Percentiles rank a stretch among this genome's conserved stretches.
These are phyloP conservation scores for Datisca glomerata DNA, from an alignment of 306 rosid species.

Conservation along the genomic window DNA sequence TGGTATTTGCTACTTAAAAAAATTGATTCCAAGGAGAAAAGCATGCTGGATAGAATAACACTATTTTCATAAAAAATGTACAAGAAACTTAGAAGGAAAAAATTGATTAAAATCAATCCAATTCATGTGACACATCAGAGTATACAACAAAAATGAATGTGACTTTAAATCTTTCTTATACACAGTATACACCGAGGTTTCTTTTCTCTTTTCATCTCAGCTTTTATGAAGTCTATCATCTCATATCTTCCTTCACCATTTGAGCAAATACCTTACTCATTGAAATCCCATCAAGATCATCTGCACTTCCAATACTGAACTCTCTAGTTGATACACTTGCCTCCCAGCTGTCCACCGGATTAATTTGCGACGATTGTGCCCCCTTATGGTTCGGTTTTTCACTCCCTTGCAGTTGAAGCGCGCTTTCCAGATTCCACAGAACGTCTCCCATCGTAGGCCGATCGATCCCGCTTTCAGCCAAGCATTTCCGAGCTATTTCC, in stretches of 20 bases:
- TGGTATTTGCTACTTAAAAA: too few relatives aligned
- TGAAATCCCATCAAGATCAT: slow-evolving; percentile 40
- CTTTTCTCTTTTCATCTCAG: too few relatives aligned
- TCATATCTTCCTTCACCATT: slow-evolving; percentile 54
- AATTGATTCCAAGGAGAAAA: too few relatives aligned
- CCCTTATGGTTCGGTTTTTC: slow-evolving; percentile 8
- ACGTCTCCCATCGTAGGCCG: slow-evolving; percentile 64
- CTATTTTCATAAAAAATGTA: too few relatives aligned
- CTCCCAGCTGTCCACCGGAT: slow-evolving; percentile 12
- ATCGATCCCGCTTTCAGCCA: slow-evolving; percentile 32
- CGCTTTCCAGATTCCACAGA: slow-evolving; percentile 61
- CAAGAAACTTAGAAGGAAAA: too few relatives aligned
- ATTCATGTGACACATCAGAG: too few relatives aligned
- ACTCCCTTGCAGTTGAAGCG: slow-evolving; percentile 32
- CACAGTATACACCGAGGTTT: too few relatives aligned
- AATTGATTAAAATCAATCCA: too few relatives aligned
- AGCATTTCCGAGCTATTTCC: slow-evolving; percentile 41
- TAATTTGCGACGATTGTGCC: slow-evolving; percentile 9
- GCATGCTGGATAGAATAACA: too few relatives aligned
- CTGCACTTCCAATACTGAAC: slow-evolving; percentile 28
- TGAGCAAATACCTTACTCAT: slow-evolving; percentile 66
- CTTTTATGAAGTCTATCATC: too few relatives aligned
- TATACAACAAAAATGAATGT: too few relatives aligned
- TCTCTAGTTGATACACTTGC: slow-evolving; percentile 17
- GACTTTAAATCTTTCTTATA: too few relatives aligned